Conservation (phyloP, 2,329 filamentous ascomycete genomes). For the Alternaria hordeiaustralica region DNA sequence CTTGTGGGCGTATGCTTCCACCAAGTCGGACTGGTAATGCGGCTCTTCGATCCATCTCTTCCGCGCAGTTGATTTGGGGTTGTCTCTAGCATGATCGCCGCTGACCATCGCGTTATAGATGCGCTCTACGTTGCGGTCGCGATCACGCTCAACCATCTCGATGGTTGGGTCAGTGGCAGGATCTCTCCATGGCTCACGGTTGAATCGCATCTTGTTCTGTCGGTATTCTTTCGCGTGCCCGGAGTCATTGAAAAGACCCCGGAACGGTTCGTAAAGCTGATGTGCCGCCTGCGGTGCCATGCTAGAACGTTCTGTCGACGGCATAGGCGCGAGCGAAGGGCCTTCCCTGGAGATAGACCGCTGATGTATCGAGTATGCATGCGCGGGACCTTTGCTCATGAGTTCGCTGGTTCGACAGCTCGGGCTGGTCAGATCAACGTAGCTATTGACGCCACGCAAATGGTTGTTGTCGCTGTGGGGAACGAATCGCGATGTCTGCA, state of each 20-base stretch:
- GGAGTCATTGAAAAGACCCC: slow-evolving; percentile 25
- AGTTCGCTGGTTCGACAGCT: slow-evolving; percentile 1
- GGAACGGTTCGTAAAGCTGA: slow-evolving; percentile 28
- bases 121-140: slow-evolving; percentile 28
- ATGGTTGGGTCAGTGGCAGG: slow-evolving; percentile 35
- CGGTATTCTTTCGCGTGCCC: slow-evolving; percentile 33
- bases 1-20: slow-evolving; percentile 45
- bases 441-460: slow-evolving; percentile 20
- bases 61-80: slow-evolving; percentile 39
- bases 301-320: slow-evolving; percentile 4
- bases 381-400: background rate
- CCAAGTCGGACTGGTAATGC: slow-evolving; percentile 36
- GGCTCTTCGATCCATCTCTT: slow-evolving; percentile 42
- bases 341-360: slow-evolving; percentile 5
- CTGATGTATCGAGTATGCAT: slow-evolving; percentile 17
- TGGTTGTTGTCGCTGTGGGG: slow-evolving; percentile 6
- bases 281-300: slow-evolving; percentile 10
- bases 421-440: slow-evolving; percentile 15
- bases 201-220: slow-evolving; percentile 32
- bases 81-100: slow-evolving; percentile 39
- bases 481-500: slow-evolving; percentile 1
- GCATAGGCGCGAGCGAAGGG: slow-evolving; percentile 10
- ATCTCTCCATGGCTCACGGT: slow-evolving; percentile 31
- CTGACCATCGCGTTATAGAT: slow-evolving; percentile 46
- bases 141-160: slow-evolving; percentile 21